Evolutionary conservation across 129 eudicot genomes (phyloP).

Genomic region (Scalesia atractyloides): DNA sequence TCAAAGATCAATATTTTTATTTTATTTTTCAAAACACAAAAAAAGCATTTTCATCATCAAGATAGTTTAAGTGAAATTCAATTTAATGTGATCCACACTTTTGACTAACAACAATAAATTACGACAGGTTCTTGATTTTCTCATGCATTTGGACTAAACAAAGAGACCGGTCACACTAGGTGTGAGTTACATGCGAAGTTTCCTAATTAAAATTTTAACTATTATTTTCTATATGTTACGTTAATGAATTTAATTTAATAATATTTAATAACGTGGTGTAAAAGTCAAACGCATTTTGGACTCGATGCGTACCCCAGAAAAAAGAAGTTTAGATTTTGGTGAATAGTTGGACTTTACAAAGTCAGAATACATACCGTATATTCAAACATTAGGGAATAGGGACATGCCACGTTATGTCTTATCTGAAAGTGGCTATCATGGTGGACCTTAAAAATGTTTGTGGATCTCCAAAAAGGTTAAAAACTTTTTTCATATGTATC

Average conservation of each 20-base stretch:
- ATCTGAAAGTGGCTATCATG: not conserved
- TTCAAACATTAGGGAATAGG: slow-evolving; percentile 16
- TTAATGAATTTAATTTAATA: not conserved
- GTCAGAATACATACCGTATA: not conserved
- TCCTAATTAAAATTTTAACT: not conserved
- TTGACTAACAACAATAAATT: slow-evolving; percentile 14
- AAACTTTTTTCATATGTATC: too few species aligned
- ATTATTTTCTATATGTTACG: not conserved
- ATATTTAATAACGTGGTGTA: not conserved
- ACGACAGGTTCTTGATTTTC: not conserved
- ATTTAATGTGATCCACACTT: not conserved
- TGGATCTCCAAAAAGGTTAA: too few species aligned
- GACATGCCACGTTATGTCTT: not conserved
- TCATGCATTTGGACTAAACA: slow-evolving; percentile 14
- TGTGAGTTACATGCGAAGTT: slow-evolving; percentile 22
- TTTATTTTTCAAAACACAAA: too few species aligned
- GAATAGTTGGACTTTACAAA: slow-evolving; percentile 27
- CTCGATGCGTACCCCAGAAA: not conserved
- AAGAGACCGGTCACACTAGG: slow-evolving; percentile 4
- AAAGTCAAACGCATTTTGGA: slow-evolving; percentile 27
- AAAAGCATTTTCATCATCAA: too few species aligned
- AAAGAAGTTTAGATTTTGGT: not conserved
- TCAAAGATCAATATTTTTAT: too few species aligned
- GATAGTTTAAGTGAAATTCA: too few species aligned
- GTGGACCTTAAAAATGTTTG: too few species aligned